These are phyloP conservation scores for Venturiaceae sp. DNA, from an alignment of 2,329 filamentous ascomycete species.

Conservation along the genomic window DNA sequence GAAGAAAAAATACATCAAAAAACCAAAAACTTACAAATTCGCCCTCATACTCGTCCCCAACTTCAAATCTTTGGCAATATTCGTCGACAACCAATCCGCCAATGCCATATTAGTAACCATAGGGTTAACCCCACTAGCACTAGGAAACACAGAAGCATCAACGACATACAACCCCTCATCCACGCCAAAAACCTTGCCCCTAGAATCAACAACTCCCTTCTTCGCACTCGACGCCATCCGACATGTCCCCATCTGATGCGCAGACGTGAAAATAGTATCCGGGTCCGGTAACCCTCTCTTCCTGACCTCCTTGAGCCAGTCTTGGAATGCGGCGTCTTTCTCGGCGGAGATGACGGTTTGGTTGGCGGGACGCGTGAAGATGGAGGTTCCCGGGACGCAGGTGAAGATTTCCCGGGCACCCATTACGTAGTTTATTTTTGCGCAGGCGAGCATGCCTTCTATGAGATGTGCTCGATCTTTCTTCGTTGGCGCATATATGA, in stretches of 20 bases:
- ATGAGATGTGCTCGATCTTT: constrained; percentile 65
- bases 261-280: constrained; percentile 50
- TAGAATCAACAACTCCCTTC: constrained; percentile 33
- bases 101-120: constrained; percentile 72
- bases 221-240: constrained; percentile 50
- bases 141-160: constrained; percentile 68
- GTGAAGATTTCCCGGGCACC: constrained; percentile 75
- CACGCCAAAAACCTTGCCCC: constrained; percentile 50
- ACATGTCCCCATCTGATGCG: constrained; percentile 74
- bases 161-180: constrained; percentile 54
- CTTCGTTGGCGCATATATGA: constrained; percentile 61
- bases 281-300: constrained; percentile 41
- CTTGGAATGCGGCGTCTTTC: constrained; percentile 38
- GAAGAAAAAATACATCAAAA: too few species aligned
- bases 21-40: neutral
- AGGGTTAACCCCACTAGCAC: constrained; percentile 69
- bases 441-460: constrained; percentile 60
- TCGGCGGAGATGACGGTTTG: constrained; percentile 13
- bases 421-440: constrained; percentile 67
- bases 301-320: constrained; percentile 48
- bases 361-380: constrained; percentile 45
- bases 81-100: constrained; percentile 51
- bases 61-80: constrained; percentile 5
- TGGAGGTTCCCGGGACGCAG: constrained; percentile 49
- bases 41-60: neutral